Percentiles rank a stretch among this genome's conserved stretches.
These are phyloP conservation scores for Zygotorulaspora chibaensis DNA, from an alignment of 805 yeast species.

Conservation along the genomic window DNA sequence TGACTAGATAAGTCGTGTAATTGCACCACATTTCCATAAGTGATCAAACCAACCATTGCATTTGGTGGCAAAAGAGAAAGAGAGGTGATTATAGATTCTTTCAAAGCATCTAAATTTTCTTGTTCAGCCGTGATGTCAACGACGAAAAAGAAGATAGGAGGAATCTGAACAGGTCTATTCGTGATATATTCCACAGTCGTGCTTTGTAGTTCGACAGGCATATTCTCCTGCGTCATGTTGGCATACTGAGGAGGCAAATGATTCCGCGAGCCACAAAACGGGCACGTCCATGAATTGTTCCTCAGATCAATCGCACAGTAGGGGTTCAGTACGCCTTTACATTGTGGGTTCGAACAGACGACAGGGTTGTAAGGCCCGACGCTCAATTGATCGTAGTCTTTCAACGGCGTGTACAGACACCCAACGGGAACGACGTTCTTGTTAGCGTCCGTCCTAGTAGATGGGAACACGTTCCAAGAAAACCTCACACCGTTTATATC, in stretches of 20 bases:
- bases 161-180: constrained; percentile 71
- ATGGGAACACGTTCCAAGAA: constrained; percentile 84
- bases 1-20: constrained; percentile 77
- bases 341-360: constrained; percentile 65
- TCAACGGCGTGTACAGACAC: constrained; percentile 90
- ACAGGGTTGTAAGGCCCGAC: constrained; percentile 84
- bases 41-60: constrained; percentile 80
- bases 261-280: constrained; percentile 73
- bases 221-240: constrained; percentile 65
- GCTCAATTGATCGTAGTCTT: constrained; percentile 69
- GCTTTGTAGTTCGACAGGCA: constrained; percentile 75
- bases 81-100: constrained; percentile 72
- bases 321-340: constrained; percentile 85
- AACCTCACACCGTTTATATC: constrained; percentile 71
- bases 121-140: constrained; percentile 87
- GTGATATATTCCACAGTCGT: constrained; percentile 84
- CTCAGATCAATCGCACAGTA: constrained; percentile 75
- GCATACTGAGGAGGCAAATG: constrained; percentile 80
- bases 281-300: constrained; percentile 79
- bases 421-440: constrained; percentile 94
- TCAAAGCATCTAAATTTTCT: constrained; percentile 79
- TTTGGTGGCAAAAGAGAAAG: constrained; percentile 82
- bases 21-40: constrained; percentile 82
- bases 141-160: constrained; percentile 82
- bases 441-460: constrained; percentile 81